Evolutionary conservation across 1,284 basidiomycete genomes (phyloP).

Genomic region (Moesziomyces aphidis): DNA sequence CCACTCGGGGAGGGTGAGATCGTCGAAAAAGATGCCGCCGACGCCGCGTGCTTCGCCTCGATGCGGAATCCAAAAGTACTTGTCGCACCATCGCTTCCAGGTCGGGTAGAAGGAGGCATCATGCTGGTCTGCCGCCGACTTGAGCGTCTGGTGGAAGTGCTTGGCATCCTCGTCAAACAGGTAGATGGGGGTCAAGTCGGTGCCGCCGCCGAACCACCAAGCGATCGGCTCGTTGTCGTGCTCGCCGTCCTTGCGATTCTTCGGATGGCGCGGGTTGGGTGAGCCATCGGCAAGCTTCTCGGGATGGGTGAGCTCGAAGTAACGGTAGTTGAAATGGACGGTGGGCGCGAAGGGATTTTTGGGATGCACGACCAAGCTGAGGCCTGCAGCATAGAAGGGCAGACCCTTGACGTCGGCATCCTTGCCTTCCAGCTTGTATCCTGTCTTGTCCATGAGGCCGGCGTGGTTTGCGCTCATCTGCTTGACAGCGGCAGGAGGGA

Average conservation of each 20-base stretch:
- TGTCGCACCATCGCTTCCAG: slow-evolving; percentile 97
- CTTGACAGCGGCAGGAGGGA: slow-evolving; percentile 87
- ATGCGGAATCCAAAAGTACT: slow-evolving; percentile 96
- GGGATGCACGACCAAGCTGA: slow-evolving; percentile 93
- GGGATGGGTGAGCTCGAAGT: slow-evolving; percentile 79
- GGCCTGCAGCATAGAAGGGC: slow-evolving; percentile 93
- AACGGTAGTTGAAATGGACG: slow-evolving; percentile 97
- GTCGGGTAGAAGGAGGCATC: slow-evolving; percentile 78
- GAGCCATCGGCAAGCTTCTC: slow-evolving; percentile 63
- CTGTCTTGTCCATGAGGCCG: slow-evolving; percentile 68
- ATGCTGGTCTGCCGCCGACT: slow-evolving; percentile 81
- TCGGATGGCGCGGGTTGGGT: slow-evolving; percentile 62
- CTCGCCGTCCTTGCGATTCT: slow-evolving; percentile 31
- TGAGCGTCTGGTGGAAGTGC: slow-evolving; percentile 87
- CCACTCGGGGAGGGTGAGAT: slow-evolving; percentile 59
- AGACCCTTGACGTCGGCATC: slow-evolving; percentile 76
- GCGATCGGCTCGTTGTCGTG: slow-evolving; percentile 72
- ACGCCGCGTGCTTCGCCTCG: slow-evolving; percentile 89
- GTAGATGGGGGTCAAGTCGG: slow-evolving; percentile 93
- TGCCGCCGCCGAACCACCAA: slow-evolving; percentile 99
- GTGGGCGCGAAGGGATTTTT: slow-evolving; percentile 81
- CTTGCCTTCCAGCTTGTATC: slow-evolving; percentile 57
- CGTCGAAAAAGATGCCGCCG: slow-evolving; percentile 95
- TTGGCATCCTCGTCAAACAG: slow-evolving; percentile 86
- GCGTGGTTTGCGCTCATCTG: slow-evolving; percentile 95